phyloP scores from a whole-genome alignment of 1,284 basidiomycete genomes.

The Fomitiporia mediterranea region DNA sequence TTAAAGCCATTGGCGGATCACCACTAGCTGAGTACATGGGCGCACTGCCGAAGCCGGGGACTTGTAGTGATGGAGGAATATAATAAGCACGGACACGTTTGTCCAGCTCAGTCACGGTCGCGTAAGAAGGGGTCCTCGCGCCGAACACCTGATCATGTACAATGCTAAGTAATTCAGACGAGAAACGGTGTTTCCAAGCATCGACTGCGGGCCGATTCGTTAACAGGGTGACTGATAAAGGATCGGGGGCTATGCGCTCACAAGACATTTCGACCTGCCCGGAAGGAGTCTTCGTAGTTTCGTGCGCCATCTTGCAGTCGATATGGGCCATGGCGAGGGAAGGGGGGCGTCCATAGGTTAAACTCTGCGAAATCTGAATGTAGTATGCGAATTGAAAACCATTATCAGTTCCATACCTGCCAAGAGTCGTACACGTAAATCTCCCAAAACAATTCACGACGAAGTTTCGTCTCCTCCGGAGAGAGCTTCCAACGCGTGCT shows the following conservation, averaged over 20 bases:
- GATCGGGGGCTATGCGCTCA: slow-evolving; percentile 33
- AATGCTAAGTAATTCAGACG: slow-evolving; percentile 52
- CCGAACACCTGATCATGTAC: slow-evolving; percentile 66
- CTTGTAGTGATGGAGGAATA: slow-evolving; percentile 58
- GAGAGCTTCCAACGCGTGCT: slow-evolving; percentile 62
- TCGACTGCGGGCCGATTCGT: slow-evolving; percentile 36
- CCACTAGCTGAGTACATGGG: slow-evolving; percentile 31
- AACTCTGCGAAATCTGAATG: slow-evolving; percentile 39
- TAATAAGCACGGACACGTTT: slow-evolving; percentile 57
- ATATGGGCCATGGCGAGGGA: slow-evolving; percentile 57
- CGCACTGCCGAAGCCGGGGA: slow-evolving; percentile 56
- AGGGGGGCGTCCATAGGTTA: slow-evolving; percentile 67
- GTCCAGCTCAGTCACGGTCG: slow-evolving; percentile 56
- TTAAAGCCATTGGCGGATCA: slow-evolving; percentile 48
- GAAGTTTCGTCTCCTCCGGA: slow-evolving; percentile 51
- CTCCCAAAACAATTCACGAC: slow-evolving; percentile 61
- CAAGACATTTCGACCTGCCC: slow-evolving; percentile 64
- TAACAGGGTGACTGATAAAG: neutral
- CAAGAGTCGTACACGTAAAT: slow-evolving; percentile 63
- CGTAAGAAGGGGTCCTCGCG: slow-evolving; percentile 54
- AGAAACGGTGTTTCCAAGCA: slow-evolving; percentile 62
- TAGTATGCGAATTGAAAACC: neutral
- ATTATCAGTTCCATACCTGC: slow-evolving; percentile 44
- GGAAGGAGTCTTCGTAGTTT: slow-evolving; percentile 40
- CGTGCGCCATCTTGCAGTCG: slow-evolving; percentile 54